phyloP scores from a whole-genome alignment of 495 filamentous ascomycete species.

The Penicillium cinerascens region DNA sequence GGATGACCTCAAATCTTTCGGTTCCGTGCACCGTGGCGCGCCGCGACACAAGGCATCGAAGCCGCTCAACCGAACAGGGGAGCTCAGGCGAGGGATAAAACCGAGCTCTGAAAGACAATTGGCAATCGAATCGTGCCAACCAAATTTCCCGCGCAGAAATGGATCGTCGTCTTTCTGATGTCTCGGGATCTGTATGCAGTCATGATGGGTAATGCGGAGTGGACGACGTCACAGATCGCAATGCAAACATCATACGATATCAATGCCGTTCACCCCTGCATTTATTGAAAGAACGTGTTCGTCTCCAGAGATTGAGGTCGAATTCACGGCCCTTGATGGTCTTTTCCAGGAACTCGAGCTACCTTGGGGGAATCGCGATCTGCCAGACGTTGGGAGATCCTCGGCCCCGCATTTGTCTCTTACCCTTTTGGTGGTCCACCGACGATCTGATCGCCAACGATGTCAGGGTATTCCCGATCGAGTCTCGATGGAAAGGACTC shows the following conservation, averaged over 20 bases:
- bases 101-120: too few species aligned
- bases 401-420: neutral
- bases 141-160: neutral
- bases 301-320: neutral
- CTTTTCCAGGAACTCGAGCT: neutral
- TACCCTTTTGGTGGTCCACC: neutral
- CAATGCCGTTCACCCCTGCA: neutral
- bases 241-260: neutral
- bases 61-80: neutral
- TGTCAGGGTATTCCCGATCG: neutral
- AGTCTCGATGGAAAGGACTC: neutral
- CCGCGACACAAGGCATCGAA: neutral
- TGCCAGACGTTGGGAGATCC: neutral
- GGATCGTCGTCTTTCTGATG: neutral
- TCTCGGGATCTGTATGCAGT: neutral
- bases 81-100: too few species aligned
- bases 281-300: neutral
- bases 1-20: neutral
- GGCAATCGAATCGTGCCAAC: too few species aligned
- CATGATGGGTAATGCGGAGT: conserved; percentile 3
- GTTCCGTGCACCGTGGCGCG: neutral
- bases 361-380: conserved; percentile 15
- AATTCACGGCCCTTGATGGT: neutral
- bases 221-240: conserved; percentile 16
- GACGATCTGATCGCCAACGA: neutral